Percentiles rank a stretch among this genome's conserved stretches.
These are phyloP conservation scores for Backusella liffmaniae DNA, from an alignment of 192 early-diverging fungal genomes.

Conservation along the genomic window DNA sequence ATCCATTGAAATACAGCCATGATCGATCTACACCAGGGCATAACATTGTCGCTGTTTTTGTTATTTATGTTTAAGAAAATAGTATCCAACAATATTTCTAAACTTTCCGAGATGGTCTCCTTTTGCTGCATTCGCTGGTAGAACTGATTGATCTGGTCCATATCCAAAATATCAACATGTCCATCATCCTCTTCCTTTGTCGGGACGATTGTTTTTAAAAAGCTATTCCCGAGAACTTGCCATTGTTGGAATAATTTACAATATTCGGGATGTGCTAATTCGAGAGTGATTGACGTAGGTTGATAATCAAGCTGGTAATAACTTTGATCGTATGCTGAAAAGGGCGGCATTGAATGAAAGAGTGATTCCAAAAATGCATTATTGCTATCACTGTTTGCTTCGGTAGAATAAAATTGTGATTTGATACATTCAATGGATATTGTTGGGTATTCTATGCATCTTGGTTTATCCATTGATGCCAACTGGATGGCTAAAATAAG, in stretches of 20 bases:
- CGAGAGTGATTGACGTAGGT: not conserved
- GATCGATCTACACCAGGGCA: constrained; percentile 14
- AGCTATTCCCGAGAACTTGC: constrained; percentile 22
- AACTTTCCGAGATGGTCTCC: constrained; percentile 3
- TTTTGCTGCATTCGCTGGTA: constrained; percentile 1
- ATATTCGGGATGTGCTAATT: not conserved
- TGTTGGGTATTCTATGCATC: not conserved
- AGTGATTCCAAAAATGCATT: not conserved
- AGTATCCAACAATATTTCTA: constrained; percentile 10
- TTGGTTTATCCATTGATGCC: not conserved
- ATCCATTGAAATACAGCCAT: constrained; percentile 9
- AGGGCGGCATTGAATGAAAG: not conserved
- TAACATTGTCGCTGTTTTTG: not conserved
- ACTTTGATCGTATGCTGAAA: not conserved
- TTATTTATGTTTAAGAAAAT: constrained; percentile 2
- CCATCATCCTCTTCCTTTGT: not conserved
- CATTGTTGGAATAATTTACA: constrained; percentile 14
- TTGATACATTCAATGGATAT: not conserved
- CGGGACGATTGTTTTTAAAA: not conserved
- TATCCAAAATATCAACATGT: constrained; percentile 6
- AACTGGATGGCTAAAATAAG: constrained; percentile 16
- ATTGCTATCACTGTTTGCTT: not conserved
- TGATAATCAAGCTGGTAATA: constrained; percentile 16
- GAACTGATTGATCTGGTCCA: constrained; percentile 3
- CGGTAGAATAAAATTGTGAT: not conserved